A percentile compares a stretch with the other conserved stretches of the same genome.
These are phyloP conservation scores for Casuarina glauca DNA, from an alignment of 306 rosid species.

Conservation along the genomic window DNA sequence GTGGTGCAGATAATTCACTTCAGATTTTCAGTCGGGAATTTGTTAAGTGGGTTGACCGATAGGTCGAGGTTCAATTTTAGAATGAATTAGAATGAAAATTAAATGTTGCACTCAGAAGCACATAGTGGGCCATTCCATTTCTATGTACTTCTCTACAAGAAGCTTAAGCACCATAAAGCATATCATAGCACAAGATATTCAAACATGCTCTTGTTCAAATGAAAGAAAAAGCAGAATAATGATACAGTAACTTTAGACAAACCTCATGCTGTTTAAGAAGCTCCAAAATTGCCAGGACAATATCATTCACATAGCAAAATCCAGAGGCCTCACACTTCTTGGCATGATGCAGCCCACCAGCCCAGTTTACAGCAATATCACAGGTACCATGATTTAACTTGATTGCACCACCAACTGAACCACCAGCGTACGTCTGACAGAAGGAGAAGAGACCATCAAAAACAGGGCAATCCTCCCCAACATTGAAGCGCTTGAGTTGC, in stretches of 20 bases:
- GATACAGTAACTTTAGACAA: constrained; percentile 7
- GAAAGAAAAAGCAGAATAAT: constrained; percentile 7
- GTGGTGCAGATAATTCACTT: background rate
- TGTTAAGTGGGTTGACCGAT: background rate
- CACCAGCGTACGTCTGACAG: constrained; percentile 89
- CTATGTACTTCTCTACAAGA: background rate
- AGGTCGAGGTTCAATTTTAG: background rate
- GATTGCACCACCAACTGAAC: constrained; percentile 92
- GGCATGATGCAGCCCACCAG: constrained; percentile 89
- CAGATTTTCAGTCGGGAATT: background rate
- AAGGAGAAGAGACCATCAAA: constrained; percentile 83
- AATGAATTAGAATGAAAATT: no score
- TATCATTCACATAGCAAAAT: constrained; percentile 85
- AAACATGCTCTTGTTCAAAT: background rate
- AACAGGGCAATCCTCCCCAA: constrained; percentile 88
- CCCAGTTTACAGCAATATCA: constrained; percentile 88
- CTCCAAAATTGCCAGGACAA: constrained; percentile 80
- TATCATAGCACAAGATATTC: background rate
- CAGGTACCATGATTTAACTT: constrained; percentile 77
- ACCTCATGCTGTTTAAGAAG: constrained; percentile 87
- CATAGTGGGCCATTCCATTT: background rate
- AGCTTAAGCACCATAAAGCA: background rate
- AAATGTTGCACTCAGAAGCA: background rate
- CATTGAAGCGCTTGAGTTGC: constrained; percentile 88
- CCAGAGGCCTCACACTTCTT: constrained; percentile 93